Conservation (phyloP, 2,329 filamentous ascomycete genomes). For the Hortaea werneckii region DNA sequence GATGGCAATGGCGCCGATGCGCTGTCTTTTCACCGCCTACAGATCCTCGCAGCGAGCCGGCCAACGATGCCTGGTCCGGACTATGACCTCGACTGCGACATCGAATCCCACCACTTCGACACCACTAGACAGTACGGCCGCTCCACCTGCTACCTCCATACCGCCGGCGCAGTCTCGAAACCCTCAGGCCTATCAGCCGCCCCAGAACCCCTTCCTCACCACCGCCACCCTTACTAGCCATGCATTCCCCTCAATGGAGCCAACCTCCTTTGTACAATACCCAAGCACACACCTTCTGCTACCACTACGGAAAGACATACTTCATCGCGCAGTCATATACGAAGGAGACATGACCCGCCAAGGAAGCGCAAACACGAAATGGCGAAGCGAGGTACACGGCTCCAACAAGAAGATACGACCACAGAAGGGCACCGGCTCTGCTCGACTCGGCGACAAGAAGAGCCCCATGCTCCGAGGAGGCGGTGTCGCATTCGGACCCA, state of each 20-base stretch:
- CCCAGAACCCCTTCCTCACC: constrained; percentile 39
- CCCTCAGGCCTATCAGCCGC: constrained; percentile 8
- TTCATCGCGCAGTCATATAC: constrained; percentile 85
- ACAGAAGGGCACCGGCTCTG: constrained; percentile 77
- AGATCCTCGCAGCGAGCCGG: constrained; percentile 9
- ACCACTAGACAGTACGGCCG: background rate
- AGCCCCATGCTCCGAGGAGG: constrained; percentile 75
- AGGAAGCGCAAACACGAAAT: constrained; percentile 77
- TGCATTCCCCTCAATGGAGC: constrained; percentile 81
- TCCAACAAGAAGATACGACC: constrained; percentile 70
- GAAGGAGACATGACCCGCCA: constrained; percentile 83
- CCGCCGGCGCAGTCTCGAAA: constrained; percentile 21
- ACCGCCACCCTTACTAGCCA: constrained; percentile 76
- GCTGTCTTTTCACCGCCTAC: constrained; percentile 22
- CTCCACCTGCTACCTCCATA: constrained; percentile 15
- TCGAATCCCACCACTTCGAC: constrained; percentile 17
- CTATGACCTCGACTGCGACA: constrained; percentile 46
- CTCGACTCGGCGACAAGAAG: constrained; percentile 71
- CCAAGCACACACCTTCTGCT: constrained; percentile 73
- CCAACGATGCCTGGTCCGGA: constrained; percentile 34
- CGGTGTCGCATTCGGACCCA: constrained; percentile 81
- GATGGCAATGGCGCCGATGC: constrained; percentile 27
- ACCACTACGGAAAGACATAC: constrained; percentile 78
- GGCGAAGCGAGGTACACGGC: constrained; percentile 70
- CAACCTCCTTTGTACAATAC: constrained; percentile 66